Evolutionary conservation across 2,329 filamentous ascomycete genomes (phyloP), one percentile per base, ranked within the genome.

Genomic region (Claviceps africana): DNA sequence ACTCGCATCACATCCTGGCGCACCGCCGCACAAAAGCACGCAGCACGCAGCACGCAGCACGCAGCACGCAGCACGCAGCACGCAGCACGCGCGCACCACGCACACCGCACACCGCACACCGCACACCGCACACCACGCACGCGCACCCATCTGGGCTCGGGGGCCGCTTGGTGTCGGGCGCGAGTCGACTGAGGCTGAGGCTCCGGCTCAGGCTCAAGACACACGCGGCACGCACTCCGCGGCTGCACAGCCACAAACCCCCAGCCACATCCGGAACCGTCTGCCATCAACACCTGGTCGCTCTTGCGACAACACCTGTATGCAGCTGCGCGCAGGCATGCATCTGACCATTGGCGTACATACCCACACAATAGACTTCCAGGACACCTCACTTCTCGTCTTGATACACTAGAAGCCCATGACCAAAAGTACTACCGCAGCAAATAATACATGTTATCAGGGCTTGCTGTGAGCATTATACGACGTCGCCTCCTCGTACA

Each of bases 201-300:
- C 19, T 22, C 21, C 13, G 19, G 40, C 40, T 22, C 19, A 15
- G 44, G 44, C 28, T 46, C 28, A 46, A 7, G 15, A 13, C 10
- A 35, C 10, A 35, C 33, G 13, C 13, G 15, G 33, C 33, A 15
- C 33, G 33, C 33, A 11, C 15, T 8, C 4, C 37, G 37, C 17
- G 19, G 15, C 17, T 13, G 35, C 47, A 42, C 47, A 48, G 43
- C 52, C 53, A 52, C 51, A 47, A n/a, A 7, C 37, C 50, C 31
- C 44, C 43, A 47, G 50, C 50, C 50, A 51, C 54, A 48, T 15
- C 44, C 10, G 13, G 21, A 37, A 4, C 30, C 30, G 25, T 42
- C 43, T 10, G 22, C 9, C 17, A 45, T 8, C 8, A 17, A 35
- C 49, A 51, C 40, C 49, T 51, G 42, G 21, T 51, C 4, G 35